Evolutionary conservation across 179 eudicot species (phyloP), one percentile per base, ranked within the genome.

Genomic region (Gypsophila paniculata): DNA sequence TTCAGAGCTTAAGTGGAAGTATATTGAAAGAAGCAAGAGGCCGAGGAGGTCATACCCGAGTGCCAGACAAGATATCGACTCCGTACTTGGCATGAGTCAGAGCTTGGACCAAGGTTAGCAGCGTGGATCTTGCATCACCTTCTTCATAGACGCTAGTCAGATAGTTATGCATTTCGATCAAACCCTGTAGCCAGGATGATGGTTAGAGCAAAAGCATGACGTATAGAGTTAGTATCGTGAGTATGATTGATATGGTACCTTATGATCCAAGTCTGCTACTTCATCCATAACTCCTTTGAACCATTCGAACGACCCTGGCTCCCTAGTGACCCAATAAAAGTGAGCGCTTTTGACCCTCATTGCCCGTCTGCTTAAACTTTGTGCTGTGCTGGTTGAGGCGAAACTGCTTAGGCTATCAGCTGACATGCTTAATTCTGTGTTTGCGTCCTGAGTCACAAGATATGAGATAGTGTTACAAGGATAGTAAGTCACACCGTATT

Each of bases 121-220:
- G 83, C 65, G 97, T 88, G 61, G 97, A 91, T 82, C 99, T 77
- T 57, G 97, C 99, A 77, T 94, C 99, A 6, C 99, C 87, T 69
- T 94, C 99, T 85, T 94, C 99, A 59, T 90, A 94, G 58, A 94
- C 99, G 72, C 97, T 91, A 0, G 97, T 91, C 18, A 91, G 90
- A 72, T 94, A 90, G 74, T 91, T 94, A 82, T 94, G 99, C 99
- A 91, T 84, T 53, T 94, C 96, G 21, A 94, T 91, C 82, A 90
- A 87, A 64, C 97, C 97, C 99, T 93, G 65, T 75, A 57, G 52
- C 60, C 53, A 34, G 29, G 53, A 1, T 19, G 68, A 25, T 0
- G 15, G 46, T 68, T 26, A 46, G 3, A 22, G 8, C 10, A 23
- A 38, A 62, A 49, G 12, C 23, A 29, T 12, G 5, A 36, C 29